Conservation (phyloP, 164 flowering plant species). For the Tinospora cordifolia region DNA sequence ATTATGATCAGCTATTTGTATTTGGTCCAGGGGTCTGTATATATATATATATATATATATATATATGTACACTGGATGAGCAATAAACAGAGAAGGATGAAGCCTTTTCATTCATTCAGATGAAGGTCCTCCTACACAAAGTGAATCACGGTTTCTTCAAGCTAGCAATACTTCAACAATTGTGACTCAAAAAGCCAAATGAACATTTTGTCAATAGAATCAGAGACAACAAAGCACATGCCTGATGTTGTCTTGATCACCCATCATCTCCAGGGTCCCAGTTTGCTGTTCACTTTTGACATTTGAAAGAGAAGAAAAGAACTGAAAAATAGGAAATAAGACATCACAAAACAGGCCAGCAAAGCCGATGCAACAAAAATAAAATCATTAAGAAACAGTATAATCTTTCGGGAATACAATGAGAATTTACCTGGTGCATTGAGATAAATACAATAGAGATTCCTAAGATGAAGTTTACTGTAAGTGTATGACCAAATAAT, state of each 20-base stretch:
- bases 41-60: background rate
- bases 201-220: background rate
- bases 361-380: background rate
- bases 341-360: background rate
- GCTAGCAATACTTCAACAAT: too few species aligned
- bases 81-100: background rate
- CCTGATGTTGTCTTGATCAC: slow-evolving; percentile 49
- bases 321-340: slow-evolving; percentile 38
- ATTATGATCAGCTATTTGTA: background rate
- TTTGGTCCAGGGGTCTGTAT: background rate
- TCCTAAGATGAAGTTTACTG: slow-evolving; percentile 83
- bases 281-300: slow-evolving; percentile 66
- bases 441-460: slow-evolving; percentile 96
- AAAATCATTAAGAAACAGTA: background rate
- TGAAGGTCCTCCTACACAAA: background rate
- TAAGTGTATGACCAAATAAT: slow-evolving; percentile 85
- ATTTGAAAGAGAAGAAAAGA: slow-evolving; percentile 85
- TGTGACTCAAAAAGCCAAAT: background rate
- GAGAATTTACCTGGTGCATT: slow-evolving; percentile 84
- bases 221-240: slow-evolving; percentile 15
- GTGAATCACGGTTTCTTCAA: background rate
- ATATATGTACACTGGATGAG: background rate
- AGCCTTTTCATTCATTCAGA: background rate
- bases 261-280: slow-evolving; percentile 44
- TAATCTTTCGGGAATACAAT: background rate